Percentiles rank a stretch among this genome's conserved stretches.
Evolutionary conservation across 805 yeast species (phyloP).

Genomic region (Candida chilensis): DNA sequence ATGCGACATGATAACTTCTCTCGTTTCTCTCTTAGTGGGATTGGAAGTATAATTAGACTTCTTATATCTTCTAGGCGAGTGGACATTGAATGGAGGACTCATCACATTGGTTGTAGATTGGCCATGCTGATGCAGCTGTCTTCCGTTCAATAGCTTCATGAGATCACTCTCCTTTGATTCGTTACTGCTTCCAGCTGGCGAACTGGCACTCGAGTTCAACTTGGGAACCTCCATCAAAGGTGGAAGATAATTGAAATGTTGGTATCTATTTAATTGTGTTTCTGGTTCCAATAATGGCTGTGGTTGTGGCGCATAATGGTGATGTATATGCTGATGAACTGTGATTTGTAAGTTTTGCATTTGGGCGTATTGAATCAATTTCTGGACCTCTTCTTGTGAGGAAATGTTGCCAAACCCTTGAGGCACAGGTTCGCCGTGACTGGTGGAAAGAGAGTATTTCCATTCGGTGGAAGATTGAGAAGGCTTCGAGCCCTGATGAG

Average conservation of each 20-base stretch:
- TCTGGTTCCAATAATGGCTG: constrained; percentile 34
- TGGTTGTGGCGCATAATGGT: constrained; percentile 51
- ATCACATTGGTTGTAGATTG: too few species aligned
- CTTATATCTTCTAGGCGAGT: too few species aligned
- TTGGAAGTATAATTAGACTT: too few species aligned
- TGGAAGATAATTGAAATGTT: constrained; percentile 70
- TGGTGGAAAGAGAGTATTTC: constrained; percentile 46
- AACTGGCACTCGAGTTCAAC: constrained; percentile 47
- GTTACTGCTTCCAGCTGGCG: constrained; percentile 15
- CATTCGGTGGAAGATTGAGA: constrained; percentile 39
- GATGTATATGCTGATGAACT: constrained; percentile 81
- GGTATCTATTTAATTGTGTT: constrained; percentile 45
- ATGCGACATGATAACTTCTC: too few species aligned
- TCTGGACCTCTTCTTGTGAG: constrained; percentile 44
- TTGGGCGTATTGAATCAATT: constrained; percentile 52
- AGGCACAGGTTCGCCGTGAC: constrained; percentile 32
- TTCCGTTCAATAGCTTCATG: constrained; percentile 33
- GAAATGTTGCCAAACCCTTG: constrained; percentile 38
- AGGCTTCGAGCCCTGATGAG: constrained; percentile 12
- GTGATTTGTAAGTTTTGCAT: constrained; percentile 49
- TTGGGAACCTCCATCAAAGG: constrained; percentile 66
- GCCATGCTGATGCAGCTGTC: too few species aligned
- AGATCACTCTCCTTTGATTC: constrained; percentile 30
- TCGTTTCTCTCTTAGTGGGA: too few species aligned
- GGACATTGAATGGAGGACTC: too few species aligned